Conservation (phyloP, 257 asterid genomes). For the Primulina huaijiensis region DNA sequence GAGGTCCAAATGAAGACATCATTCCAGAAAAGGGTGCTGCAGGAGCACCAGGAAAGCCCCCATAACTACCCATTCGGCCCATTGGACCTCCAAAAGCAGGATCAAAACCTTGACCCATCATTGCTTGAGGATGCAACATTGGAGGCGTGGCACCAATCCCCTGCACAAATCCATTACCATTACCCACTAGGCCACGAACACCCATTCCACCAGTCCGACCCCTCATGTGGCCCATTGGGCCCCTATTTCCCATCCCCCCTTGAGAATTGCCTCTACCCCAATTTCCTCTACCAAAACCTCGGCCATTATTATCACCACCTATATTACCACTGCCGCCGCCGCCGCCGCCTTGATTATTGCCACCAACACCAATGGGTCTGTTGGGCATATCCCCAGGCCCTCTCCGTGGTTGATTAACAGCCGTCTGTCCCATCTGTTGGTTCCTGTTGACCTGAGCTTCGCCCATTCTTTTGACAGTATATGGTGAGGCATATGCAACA, state of each 20-base stretch:
- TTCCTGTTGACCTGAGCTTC: slow-evolving; percentile 63
- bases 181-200: slow-evolving; percentile 64
- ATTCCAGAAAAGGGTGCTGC: slow-evolving; percentile 69
- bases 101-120: slow-evolving; percentile 97
- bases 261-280: slow-evolving; percentile 73
- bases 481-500: slow-evolving; percentile 89
- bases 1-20: slow-evolving; percentile 69
- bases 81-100: slow-evolving; percentile 88
- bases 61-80: slow-evolving; percentile 85
- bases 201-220: slow-evolving; percentile 63
- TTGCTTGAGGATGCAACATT: slow-evolving; percentile 74
- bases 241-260: slow-evolving; percentile 55
- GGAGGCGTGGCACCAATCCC: slow-evolving; percentile 76
- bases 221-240: slow-evolving; percentile 43
- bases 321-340: slow-evolving; percentile 27
- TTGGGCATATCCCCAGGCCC: slow-evolving; percentile 51
- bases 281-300: slow-evolving; percentile 80
- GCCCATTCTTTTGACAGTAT: slow-evolving; percentile 79
- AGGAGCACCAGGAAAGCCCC: slow-evolving; percentile 79
- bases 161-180: slow-evolving; percentile 68
- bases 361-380: slow-evolving; percentile 45
- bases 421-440: slow-evolving; percentile 48
- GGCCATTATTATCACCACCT: slow-evolving; percentile 42
- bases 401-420: slow-evolving; percentile 51
- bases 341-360: slow-evolving; percentile 42